Evolutionary conservation across 139 green algal genomes (phyloP).

Genomic region (Desmodesmus armatus): DNA sequence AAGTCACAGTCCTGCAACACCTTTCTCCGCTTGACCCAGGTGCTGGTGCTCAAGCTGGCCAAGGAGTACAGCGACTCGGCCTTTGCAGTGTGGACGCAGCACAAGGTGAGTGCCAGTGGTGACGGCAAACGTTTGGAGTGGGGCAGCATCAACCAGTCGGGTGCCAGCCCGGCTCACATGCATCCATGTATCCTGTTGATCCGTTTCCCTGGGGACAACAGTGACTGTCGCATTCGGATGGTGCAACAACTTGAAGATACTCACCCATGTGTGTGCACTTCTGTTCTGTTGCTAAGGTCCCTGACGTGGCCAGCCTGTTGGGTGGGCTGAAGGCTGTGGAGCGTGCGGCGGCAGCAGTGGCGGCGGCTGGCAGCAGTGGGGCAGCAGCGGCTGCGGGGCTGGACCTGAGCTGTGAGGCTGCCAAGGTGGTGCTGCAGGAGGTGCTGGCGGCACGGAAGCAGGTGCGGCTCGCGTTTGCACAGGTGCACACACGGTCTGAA

Average conservation of each 20-base stretch:
- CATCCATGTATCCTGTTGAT: not conserved
- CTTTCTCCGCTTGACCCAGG: too few species aligned
- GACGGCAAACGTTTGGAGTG: slow-evolving; percentile 26
- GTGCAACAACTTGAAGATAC: too few species aligned
- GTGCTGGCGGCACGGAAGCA: slow-evolving; percentile 51
- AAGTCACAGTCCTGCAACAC: too few species aligned
- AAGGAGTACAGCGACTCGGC: slow-evolving; percentile 66
- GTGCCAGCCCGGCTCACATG: too few species aligned
- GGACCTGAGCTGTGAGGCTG: slow-evolving; percentile 36
- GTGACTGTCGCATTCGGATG: not conserved
- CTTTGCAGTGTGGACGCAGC: slow-evolving; percentile 46
- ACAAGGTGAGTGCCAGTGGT: slow-evolving; percentile 7
- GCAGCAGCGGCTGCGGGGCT: not conserved
- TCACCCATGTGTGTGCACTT: too few species aligned
- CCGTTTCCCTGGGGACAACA: not conserved
- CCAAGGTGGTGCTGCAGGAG: slow-evolving; percentile 52
- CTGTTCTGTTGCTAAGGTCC: slow-evolving; percentile 37
- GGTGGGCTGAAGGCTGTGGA: not conserved
- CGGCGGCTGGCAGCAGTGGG: not conserved
- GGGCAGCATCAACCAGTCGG: not conserved
- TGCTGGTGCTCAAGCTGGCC: slow-evolving; percentile 67
- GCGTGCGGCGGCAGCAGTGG: not conserved
- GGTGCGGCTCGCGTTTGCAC: not conserved
- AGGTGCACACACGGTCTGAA: too few species aligned
- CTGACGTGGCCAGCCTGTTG: not conserved